Conservation (phyloP, 2,329 filamentous ascomycete genomes). For the Hypoxylon sp. region DNA sequence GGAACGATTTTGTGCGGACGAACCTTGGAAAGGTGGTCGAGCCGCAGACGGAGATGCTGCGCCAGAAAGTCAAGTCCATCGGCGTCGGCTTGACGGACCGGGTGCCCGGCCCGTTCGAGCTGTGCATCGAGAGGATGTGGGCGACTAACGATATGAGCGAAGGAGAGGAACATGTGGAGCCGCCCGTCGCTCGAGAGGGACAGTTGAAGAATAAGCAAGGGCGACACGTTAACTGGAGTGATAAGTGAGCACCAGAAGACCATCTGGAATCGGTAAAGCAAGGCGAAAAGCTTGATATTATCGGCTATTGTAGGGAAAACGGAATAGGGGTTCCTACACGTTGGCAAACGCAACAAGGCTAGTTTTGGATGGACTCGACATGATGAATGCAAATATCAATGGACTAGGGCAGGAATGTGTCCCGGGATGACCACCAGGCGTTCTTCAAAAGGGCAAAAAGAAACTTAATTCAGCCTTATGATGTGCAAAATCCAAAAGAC, state of each 20-base stretch:
- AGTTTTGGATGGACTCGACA: background rate
- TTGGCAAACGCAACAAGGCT: background rate
- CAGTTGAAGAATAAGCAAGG: constrained; percentile 59
- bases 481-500: constrained; percentile 4
- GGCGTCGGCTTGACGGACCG: constrained; percentile 92
- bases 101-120: constrained; percentile 86
- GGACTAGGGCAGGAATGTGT: background rate
- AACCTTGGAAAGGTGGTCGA: constrained; percentile 93
- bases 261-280: background rate
- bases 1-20: constrained; percentile 93
- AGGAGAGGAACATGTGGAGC: constrained; percentile 49
- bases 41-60: constrained; percentile 89
- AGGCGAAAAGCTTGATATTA: background rate
- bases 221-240: constrained; percentile 57
- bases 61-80: constrained; percentile 85
- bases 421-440: background rate
- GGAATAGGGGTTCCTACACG: background rate
- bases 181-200: constrained; percentile 48
- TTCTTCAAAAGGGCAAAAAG: background rate
- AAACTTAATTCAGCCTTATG: background rate
- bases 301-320: background rate
- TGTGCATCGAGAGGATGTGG: constrained; percentile 89
- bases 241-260: constrained; percentile 39
- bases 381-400: background rate
- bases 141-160: constrained; percentile 77